Evolutionary conservation across 352 stramenopile genomes (phyloP).

Genomic region (Phytopythium sindhum): DNA sequence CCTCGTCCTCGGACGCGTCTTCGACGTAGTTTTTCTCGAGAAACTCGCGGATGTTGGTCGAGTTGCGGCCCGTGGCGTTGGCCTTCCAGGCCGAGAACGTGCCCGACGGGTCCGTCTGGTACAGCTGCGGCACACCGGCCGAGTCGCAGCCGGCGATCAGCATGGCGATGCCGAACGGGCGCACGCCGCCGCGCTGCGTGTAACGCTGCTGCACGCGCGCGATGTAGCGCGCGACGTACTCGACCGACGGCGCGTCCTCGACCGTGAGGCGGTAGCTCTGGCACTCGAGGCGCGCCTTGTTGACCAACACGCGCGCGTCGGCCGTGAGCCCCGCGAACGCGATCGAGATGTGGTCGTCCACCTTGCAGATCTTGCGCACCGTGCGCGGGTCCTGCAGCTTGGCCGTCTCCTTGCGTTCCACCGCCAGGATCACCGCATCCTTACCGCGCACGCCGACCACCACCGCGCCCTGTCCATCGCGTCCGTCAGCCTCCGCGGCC

Average conservation of each 20-base stretch:
- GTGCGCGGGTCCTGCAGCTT: conserved; percentile 97
- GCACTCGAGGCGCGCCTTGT: conserved; percentile 96
- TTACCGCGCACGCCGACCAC: conserved; percentile 97
- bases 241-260: conserved; percentile 91
- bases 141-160: conserved; percentile 95
- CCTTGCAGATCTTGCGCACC: conserved; percentile 98
- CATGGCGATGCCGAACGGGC: conserved; percentile 98
- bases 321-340: conserved; percentile 98
- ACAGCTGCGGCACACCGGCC: conserved; percentile 92
- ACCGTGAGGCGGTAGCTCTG: conserved; percentile 98
- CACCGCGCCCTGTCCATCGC: conserved; percentile 80
- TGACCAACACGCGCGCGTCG: conserved; percentile 97
- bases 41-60: conserved; percentile 98
- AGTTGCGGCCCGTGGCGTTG: conserved; percentile 97
- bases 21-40: conserved; percentile 98
- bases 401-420: conserved; percentile 88
- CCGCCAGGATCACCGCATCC: conserved; percentile 93
- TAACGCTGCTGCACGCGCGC: conserved; percentile 97
- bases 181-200: conserved; percentile 97
- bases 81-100: conserved; percentile 98
- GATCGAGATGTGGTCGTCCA: conserved; percentile 98
- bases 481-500: neutral
- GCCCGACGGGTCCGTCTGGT: conserved; percentile 98
- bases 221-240: conserved; percentile 98
- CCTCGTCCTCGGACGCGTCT: conserved; percentile 89